Base-by-base conservation (phyloP, 2,329 filamentous ascomycete genomes). In the Ilyonectria destructans region DNA sequence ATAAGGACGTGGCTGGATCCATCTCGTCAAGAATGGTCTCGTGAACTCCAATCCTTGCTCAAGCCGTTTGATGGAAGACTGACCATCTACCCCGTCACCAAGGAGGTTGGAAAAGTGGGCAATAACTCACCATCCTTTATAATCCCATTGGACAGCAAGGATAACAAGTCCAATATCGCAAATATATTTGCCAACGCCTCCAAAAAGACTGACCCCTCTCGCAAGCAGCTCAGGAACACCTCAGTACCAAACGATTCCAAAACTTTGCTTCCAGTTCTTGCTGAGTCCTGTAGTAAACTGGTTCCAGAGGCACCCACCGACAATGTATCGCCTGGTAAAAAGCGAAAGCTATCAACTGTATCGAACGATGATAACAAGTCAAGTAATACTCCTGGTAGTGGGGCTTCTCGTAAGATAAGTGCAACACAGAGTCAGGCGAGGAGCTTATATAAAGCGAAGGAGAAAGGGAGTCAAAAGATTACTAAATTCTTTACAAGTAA, bases 101-200 rank as follows among this genome's bases (percentile, higher is more conserved):
- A 94, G 78, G 95, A 96, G 4, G 96, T 98, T 0, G 95, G 95
- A 1, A 98, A 97, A 82, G 95, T 97, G 0, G 95, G 96, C 6
- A 97, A 97, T 74, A 93, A 97, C 79, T 97, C 93, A 21, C 90
- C 94, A 0, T 88, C 87, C 1, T 97, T 98, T 77, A 87, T 98
- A 51, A 85, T 97, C 2, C 96, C 96, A 0, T 83, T 98, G 37
- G 88, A 93, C 75, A 97, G 93, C 81, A 91, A 90, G 71, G 93
- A 95, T 76, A 98, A 98, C 80, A 98, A 97, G 83, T 90, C 88
- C 57, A 98, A 96, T 72, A 98, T 98, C 80, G 93, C 93, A 52
- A 97, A 97, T 75, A 98, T 97, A 84, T 98, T 98, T 77, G 87
- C 87, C 8, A 92, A 90, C 48, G 85, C 80, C 7, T 54, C 29